Conservation (phyloP, 345 rosid species). For the Firmiana major region DNA sequence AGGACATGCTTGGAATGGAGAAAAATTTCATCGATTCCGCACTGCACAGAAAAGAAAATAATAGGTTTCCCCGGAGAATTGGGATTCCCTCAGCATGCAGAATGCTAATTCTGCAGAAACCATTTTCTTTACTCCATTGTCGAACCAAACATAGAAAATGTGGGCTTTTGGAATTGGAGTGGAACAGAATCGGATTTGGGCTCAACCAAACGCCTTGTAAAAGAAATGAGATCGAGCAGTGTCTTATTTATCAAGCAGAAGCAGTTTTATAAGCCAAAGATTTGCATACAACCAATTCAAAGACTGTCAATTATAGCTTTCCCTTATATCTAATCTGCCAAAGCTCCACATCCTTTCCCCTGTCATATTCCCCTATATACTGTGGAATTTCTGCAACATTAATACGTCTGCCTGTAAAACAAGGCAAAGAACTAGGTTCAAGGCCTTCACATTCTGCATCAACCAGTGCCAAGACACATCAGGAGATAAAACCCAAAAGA, state of each 20-base stretch:
- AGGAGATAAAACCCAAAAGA: slow-evolving; percentile 1
- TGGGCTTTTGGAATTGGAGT: too few species aligned
- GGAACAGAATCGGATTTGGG: too few species aligned
- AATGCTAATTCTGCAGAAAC: too few species aligned
- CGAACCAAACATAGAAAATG: too few species aligned
- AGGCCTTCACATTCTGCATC: slow-evolving; percentile 29
- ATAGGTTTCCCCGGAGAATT: too few species aligned
- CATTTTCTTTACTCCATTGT: too few species aligned
- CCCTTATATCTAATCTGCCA: slow-evolving; percentile 63
- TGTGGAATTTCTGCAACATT: slow-evolving; percentile 55
- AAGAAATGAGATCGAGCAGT: background rate
- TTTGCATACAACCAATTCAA: background rate
- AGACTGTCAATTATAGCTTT: background rate
- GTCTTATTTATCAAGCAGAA: background rate
- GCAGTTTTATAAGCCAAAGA: background rate
- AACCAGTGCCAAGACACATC: slow-evolving; percentile 3
- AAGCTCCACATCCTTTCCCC: slow-evolving; percentile 76
- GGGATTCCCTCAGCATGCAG: too few species aligned
- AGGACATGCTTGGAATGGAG: too few species aligned
- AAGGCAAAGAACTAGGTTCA: slow-evolving; percentile 14
- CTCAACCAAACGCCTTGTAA: too few species aligned
- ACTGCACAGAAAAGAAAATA: too few species aligned
- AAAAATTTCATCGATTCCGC: too few species aligned
- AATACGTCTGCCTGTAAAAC: slow-evolving; percentile 54
- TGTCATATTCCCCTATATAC: slow-evolving; percentile 49